A percentile compares a stretch with the other conserved stretches of the same genome.
Evolutionary conservation across 306 rosid genomes (phyloP).

Genomic region (Alnus glutinosa): DNA sequence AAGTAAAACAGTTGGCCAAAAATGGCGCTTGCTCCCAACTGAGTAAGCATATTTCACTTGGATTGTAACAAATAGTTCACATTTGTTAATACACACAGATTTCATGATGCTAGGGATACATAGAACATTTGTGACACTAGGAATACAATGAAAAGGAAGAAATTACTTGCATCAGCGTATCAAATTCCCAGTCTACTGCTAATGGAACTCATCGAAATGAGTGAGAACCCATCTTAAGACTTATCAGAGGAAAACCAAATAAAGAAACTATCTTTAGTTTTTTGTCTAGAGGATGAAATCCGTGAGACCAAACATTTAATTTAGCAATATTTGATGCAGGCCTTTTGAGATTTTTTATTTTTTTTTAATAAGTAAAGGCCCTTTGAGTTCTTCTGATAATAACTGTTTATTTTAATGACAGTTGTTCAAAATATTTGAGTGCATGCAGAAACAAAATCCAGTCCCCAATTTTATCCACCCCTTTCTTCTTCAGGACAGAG

Average conservation of each 20-base stretch:
- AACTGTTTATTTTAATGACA: conserved; percentile 16
- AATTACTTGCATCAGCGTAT: neutral
- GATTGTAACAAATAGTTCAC: neutral
- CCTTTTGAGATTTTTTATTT: neutral
- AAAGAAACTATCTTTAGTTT: neutral
- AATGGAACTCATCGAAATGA: neutral
- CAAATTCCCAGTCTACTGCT: neutral
- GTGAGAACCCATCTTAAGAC: neutral
- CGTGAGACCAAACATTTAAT: neutral
- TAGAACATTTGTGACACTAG: neutral
- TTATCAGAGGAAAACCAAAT: neutral
- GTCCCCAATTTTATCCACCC: conserved; percentile 73
- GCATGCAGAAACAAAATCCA: conserved; percentile 71
- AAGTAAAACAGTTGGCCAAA: conserved; percentile 43
- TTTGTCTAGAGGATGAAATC: neutral
- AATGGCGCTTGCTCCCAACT: conserved; percentile 63
- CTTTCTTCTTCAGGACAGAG: conserved; percentile 87
- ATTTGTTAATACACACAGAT: neutral
- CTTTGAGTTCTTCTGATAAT: conserved; percentile 16
- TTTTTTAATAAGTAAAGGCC: neutral
- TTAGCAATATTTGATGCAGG: neutral
- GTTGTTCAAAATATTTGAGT: conserved; percentile 50
- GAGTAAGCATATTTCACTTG: conserved; percentile 47
- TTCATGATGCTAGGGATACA: neutral
- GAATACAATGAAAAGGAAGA: neutral